Evolutionary conservation across 2,329 filamentous ascomycete species (phyloP).

Genomic region (Ascosphaera pollenicola): DNA sequence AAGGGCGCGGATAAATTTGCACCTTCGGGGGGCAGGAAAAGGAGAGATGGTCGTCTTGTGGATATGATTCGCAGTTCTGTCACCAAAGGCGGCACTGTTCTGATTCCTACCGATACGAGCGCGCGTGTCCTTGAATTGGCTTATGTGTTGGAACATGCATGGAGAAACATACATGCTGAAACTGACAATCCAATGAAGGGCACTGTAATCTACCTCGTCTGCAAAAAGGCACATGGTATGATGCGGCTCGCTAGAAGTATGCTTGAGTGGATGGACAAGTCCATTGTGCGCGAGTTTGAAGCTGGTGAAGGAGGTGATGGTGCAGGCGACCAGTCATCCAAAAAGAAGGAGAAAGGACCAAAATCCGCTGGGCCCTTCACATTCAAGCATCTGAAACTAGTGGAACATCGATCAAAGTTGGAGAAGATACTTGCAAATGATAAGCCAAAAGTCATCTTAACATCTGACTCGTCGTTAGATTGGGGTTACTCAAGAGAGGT

Average conservation of each 20-base stretch:
- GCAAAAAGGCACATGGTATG: constrained; percentile 66
- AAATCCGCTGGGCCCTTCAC: constrained; percentile 55
- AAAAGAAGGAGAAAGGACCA: constrained; percentile 16
- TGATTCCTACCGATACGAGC: constrained; percentile 88
- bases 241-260: constrained; percentile 85
- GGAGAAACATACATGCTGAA: constrained; percentile 43
- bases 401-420: constrained; percentile 65
- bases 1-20: constrained; percentile 51
- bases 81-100: constrained; percentile 62
- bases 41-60: constrained; percentile 66
- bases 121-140: constrained; percentile 83
- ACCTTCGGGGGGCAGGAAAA: constrained; percentile 50
- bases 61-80: constrained; percentile 63
- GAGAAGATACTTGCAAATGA: constrained; percentile 39
- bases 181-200: constrained; percentile 28
- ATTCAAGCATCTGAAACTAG: constrained; percentile 60
- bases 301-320: constrained; percentile 27
- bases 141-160: constrained; percentile 80
- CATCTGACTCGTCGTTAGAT: constrained; percentile 72
- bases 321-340: constrained; percentile 12
- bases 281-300: constrained; percentile 80
- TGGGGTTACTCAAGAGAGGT: constrained; percentile 88
- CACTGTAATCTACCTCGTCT: constrained; percentile 54
- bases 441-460: constrained; percentile 54
- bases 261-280: constrained; percentile 98